Conservation (phyloP, 768 basidiomycete genomes). For the Amanita brunnescens region DNA sequence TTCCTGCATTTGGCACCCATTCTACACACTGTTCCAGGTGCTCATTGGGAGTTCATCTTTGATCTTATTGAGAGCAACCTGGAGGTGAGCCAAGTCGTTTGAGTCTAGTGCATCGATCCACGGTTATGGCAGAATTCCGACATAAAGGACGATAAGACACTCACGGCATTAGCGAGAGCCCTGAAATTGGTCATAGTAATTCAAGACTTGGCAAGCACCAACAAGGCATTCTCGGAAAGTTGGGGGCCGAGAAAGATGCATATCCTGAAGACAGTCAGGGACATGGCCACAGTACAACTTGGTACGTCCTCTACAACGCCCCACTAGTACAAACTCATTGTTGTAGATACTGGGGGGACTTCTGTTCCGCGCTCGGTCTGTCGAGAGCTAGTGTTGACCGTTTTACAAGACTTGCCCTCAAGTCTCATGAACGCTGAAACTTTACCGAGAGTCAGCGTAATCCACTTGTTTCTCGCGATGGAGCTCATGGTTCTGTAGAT, state of each 20-base stretch:
- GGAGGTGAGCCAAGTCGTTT: conserved; percentile 47
- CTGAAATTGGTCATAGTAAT: conserved; percentile 58
- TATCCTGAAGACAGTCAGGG: conserved; percentile 50
- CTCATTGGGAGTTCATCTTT: conserved; percentile 91
- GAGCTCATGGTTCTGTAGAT: conserved; percentile 38
- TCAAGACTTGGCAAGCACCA: conserved; percentile 61
- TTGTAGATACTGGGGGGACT: conserved; percentile 18
- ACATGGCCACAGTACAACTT: conserved; percentile 45
- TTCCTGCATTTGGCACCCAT: conserved; percentile 77
- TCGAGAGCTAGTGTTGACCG: conserved; percentile 55
- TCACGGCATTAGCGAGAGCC: conserved; percentile 62
- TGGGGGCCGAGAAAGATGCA: conserved; percentile 54
- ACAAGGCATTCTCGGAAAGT: conserved; percentile 58
- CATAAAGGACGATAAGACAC: conserved; percentile 45
- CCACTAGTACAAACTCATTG: conserved; percentile 7
- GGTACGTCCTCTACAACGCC: conserved; percentile 30
- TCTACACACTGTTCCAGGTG: conserved; percentile 75
- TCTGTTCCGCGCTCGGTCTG: conserved; percentile 61
- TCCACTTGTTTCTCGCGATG: not conserved
- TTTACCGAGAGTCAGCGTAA: conserved; percentile 45
- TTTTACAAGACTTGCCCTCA: conserved; percentile 58
- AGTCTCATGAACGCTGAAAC: conserved; percentile 56
- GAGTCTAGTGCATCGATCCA: not conserved
- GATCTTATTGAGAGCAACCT: conserved; percentile 83
- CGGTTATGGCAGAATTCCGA: conserved; percentile 40